Conservation (phyloP, 306 rosid species). For the Rosa lucieae region DNA sequence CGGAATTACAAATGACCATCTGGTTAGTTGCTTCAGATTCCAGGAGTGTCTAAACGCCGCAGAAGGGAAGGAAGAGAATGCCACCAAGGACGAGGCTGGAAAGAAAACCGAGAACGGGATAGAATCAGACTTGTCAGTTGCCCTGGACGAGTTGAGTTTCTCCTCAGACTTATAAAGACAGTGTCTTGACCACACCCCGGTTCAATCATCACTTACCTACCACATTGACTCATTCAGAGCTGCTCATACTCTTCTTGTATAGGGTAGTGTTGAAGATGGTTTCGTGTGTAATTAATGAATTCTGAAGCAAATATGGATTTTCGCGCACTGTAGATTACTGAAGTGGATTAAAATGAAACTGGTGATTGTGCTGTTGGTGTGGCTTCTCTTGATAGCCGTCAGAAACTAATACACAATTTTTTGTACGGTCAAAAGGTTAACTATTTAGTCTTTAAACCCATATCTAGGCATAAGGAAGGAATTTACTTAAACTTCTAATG, state of each 20-base stretch:
- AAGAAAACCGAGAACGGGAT: constrained; percentile 39
- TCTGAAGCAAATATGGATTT: constrained; percentile 40
- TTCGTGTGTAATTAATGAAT: constrained; percentile 51
- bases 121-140: constrained; percentile 53
- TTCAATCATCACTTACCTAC: constrained; percentile 31
- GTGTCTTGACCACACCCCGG: constrained; percentile 6
- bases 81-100: constrained; percentile 32
- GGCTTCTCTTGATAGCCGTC: constrained; percentile 39
- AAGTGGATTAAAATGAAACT: constrained; percentile 43
- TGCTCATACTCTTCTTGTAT: constrained; percentile 22
- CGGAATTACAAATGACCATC: constrained; percentile 81
- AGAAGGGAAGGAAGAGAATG: constrained; percentile 58
- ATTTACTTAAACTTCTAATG: not conserved
- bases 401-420: constrained; percentile 43
- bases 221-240: constrained; percentile 32
- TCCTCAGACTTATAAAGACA: constrained; percentile 48
- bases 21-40: constrained; percentile 71
- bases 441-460: constrained; percentile 27
- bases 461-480: constrained; percentile 13
- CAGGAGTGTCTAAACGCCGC: constrained; percentile 59
- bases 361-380: constrained; percentile 45
- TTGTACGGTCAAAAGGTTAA: constrained; percentile 50
- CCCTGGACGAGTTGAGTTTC: constrained; percentile 58
- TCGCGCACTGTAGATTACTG: constrained; percentile 41
- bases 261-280: constrained; percentile 41